Percentiles rank a stretch among this genome's conserved stretches.
phyloP scores from a whole-genome alignment of 176 grass and related monocot species.

The Aegilops longissima region DNA sequence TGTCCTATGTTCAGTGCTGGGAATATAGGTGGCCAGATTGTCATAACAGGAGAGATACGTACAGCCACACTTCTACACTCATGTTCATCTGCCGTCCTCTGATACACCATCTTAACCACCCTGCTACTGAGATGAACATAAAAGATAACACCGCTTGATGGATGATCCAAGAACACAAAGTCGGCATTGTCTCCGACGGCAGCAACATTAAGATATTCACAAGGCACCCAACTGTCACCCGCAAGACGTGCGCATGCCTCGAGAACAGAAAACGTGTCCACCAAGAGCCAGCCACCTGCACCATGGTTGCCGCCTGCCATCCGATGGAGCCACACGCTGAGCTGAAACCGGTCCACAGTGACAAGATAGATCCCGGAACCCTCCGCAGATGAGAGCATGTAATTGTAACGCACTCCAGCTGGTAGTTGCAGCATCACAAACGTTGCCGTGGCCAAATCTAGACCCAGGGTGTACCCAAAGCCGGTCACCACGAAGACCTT shows the following conservation, averaged over 20 bases:
- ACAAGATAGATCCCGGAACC: neutral
- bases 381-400: neutral
- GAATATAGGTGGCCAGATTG: neutral
- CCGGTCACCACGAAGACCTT: too few relatives aligned
- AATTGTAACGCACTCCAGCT: neutral
- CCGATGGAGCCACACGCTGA: neutral
- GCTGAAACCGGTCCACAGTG: neutral
- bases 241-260: neutral
- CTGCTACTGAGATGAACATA: neutral
- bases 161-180: neutral
- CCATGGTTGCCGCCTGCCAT: neutral
- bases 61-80: neutral
- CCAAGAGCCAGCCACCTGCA: neutral
- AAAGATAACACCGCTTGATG: neutral
- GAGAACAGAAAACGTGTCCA: neutral
- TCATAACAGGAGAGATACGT: neutral
- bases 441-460: neutral
- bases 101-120: neutral
- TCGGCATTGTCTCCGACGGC: neutral
- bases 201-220: neutral
- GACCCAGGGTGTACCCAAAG: neutral
- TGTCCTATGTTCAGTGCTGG: neutral
- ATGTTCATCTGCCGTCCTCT: neutral
- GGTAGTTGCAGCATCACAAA: neutral
- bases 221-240: neutral